Conservation (phyloP, 108 stramenopile species). For the Nannochloropsis salina region DNA sequence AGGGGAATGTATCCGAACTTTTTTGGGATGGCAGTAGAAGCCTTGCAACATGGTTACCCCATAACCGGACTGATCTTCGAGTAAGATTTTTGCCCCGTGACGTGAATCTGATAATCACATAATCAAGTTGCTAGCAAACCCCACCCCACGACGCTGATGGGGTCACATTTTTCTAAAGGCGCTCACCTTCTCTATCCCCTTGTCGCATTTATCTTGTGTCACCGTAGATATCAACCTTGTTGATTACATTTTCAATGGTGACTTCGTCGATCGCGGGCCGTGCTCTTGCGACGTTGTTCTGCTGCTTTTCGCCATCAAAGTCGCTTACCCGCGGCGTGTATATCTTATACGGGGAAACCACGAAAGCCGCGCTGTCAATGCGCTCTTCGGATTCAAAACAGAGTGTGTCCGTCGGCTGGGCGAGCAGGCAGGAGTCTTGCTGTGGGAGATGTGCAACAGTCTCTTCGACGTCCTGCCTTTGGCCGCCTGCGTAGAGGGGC, state of each 20-base stretch:
- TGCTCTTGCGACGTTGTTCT: neutral
- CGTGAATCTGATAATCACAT: too few species aligned
- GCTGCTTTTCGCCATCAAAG: neutral
- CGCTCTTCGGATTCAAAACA: neutral
- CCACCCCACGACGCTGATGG: too few species aligned
- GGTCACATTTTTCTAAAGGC: too few species aligned
- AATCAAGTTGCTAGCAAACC: too few species aligned
- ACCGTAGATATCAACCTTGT: neutral
- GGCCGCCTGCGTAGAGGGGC: neutral
- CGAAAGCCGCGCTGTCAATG: neutral
- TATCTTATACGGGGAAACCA: conserved; percentile 20
- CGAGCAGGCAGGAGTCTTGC: neutral
- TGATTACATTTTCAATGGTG: conserved; percentile 18
- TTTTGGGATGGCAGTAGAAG: too few species aligned
- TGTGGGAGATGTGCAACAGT: neutral
- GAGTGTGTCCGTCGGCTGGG: neutral
- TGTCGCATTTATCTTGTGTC: neutral
- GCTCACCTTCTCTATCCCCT: neutral
- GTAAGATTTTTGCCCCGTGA: too few species aligned
- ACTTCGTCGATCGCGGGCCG: conserved; percentile 22
- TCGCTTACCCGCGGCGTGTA: neutral
- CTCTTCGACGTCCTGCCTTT: conserved; percentile 21
- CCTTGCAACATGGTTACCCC: too few species aligned
- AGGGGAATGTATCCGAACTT: neutral
- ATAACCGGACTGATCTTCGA: too few species aligned